Conservation (phyloP, 208 protist species). For the Crithidia fasciculata region DNA sequence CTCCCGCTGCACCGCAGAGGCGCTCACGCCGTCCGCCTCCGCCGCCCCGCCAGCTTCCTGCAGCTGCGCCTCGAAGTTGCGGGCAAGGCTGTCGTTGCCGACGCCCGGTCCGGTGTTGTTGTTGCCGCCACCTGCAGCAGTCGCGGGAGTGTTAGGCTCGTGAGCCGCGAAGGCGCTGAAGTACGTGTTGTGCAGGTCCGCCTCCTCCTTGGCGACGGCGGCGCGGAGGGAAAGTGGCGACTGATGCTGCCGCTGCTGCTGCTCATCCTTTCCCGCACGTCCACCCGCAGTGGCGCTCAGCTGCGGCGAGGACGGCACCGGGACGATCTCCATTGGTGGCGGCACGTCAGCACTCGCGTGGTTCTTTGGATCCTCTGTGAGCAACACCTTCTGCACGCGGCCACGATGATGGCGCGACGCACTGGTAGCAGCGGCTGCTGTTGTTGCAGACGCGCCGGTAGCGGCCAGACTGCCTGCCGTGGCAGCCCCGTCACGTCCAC, state of each 20-base stretch:
- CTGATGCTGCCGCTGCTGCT: neutral
- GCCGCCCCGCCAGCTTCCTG: neutral
- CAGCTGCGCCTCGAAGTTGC: slow-evolving; percentile 15
- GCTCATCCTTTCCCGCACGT: neutral
- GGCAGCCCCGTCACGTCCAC: neutral
- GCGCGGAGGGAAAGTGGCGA: slow-evolving; percentile 12
- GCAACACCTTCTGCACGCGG: slow-evolving; percentile 22
- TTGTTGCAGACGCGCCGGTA: neutral
- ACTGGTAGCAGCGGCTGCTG: neutral
- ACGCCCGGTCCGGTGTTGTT: neutral
- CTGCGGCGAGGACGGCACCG: neutral
- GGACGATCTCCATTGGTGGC: slow-evolving; percentile 28
- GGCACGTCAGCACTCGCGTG: slow-evolving; percentile 1
- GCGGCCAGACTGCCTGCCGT: neutral
- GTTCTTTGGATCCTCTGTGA: slow-evolving; percentile 14
- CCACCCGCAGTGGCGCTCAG: neutral
- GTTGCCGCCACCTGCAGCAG: neutral
- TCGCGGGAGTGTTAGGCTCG: neutral
- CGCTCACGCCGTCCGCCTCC: neutral
- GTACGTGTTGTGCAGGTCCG: slow-evolving; percentile 32
- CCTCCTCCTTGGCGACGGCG: slow-evolving; percentile 32
- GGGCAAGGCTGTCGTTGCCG: slow-evolving; percentile 15
- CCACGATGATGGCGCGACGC: slow-evolving; percentile 5
- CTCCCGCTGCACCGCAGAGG: slow-evolving; percentile 23
- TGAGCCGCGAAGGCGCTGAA: slow-evolving; percentile 25